Base-by-base conservation (phyloP, 2,329 filamentous ascomycete genomes). In the Sporothrix dimorphospora region DNA sequence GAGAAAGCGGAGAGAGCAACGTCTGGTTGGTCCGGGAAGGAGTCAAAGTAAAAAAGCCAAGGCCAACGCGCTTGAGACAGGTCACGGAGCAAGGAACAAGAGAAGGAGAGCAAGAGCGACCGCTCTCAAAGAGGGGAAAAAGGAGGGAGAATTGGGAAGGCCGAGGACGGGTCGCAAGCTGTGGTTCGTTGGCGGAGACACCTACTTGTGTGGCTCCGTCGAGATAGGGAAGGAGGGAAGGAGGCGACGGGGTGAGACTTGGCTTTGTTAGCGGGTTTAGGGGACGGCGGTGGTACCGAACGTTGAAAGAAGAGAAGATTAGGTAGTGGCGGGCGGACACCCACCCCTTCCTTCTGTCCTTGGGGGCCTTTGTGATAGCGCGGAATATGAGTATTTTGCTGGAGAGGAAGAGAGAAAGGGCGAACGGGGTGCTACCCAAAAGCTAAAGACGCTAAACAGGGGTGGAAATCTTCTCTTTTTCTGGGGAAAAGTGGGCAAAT, bases 401-500 rank as follows among this genome's bases (percentile, higher is more conserved):
- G 34, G 55, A 59, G 27, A 55, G 51, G 16, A 24, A 53, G 55
- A 59, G 27, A 55, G 51, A 30, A 24, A 53, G 49, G 2, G 21
- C 24, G 53, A 34, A 47, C 42, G 12, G n/a, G 7, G 49, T 24
- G 49, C 21, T 27, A 55, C 24, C 51, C 30, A 61, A 61, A 19
- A 42, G 38, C 57, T 42, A 63, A 63, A 63, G n/a, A 19, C 63
- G 42, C 63, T 66, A 66, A 66, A 49, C 63, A 66, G 40, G 42
- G 42, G 63, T 47, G 24, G 59, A 21, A 63, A 19, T 49, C 24
- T 49, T 49, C 16, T 49, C 42, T 49, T 61, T 61, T 61, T 42
- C 57, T 61, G 57, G 63, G 63, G 63, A 49, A 66, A 66, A 66
- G 63, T 66, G 63, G 63, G 63, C 42, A 65, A 38, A 14, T 45